These are phyloP conservation scores for Stentor coeruleus DNA, from an alignment of 73 alveolate genomes.

Conservation along the genomic window DNA sequence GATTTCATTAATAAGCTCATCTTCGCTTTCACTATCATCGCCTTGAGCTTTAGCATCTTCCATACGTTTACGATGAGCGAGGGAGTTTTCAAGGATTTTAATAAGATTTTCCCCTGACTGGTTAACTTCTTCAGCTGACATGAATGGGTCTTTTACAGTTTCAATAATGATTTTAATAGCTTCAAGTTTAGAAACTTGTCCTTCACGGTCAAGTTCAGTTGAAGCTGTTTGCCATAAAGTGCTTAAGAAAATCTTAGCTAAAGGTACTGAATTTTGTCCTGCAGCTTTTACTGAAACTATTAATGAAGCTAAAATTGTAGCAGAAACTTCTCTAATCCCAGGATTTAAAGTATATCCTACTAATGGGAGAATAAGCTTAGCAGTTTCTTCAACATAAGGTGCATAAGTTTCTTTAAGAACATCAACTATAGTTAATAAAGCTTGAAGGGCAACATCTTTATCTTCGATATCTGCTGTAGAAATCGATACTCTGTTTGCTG, in stretches of 20 bases:
- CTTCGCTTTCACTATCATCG: conserved; percentile 63
- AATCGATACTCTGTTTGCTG: conserved; percentile 33
- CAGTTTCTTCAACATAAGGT: conserved; percentile 68
- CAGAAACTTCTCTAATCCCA: conserved; percentile 70
- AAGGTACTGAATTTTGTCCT: conserved; percentile 26
- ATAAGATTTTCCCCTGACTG: conserved; percentile 21
- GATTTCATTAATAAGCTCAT: conserved; percentile 57
- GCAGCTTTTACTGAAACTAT: conserved; percentile 54
- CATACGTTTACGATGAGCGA: conserved; percentile 61
- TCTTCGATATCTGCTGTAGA: conserved; percentile 80
- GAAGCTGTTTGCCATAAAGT: conserved; percentile 53
- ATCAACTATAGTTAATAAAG: conserved; percentile 77
- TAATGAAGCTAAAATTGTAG: conserved; percentile 66
- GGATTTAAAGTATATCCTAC: conserved; percentile 60
- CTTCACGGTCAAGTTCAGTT: conserved; percentile 70
- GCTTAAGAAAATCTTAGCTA: conserved; percentile 46
- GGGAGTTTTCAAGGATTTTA: conserved; percentile 56
- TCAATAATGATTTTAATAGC: conserved; percentile 58
- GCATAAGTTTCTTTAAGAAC: conserved; percentile 67
- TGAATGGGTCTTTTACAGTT: conserved; percentile 1
- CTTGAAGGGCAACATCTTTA: conserved; percentile 80
- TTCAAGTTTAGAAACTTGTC: conserved; percentile 52
- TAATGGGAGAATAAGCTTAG: conserved; percentile 58
- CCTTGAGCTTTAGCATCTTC: conserved; percentile 56
- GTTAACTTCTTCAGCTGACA: conserved; percentile 16